Evolutionary conservation across 2,329 filamentous ascomycete species (phyloP), one percentile per base, ranked within the genome.

Genomic region (Xylaria sp.): DNA sequence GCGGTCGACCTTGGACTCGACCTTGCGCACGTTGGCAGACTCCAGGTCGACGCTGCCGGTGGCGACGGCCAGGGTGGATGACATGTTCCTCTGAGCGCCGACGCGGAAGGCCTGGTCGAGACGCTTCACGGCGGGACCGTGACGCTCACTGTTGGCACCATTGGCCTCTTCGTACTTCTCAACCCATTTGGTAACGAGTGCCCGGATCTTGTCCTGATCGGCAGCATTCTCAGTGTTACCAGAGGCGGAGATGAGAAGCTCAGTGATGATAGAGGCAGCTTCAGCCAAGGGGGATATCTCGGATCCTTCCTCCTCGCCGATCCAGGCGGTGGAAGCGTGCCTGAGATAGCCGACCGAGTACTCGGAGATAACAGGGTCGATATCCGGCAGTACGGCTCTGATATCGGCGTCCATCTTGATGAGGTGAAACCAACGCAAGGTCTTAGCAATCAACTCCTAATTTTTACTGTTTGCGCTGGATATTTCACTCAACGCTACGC

Each of bases 81-180:
- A 99, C 78, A 99, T 93, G 76, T 96, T 97, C 66, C 91, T 85
- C 77, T 96, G 91, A 30, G 92, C 87, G 73, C 91, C 91, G 70
- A 99, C 93, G 76, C 97, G 91, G 75, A 97, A 91, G 62, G 92
- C 90, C 75, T 97, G 92, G 70, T 97, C 94, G 18, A 99, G 85
- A 69, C 91, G 89, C 75, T 82, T 91, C 61, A 93, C 90, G 6
- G 91, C 89, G 8, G 90, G 90, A 67, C 88, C 84, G 71, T 88
- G 86, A 55, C 82, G 81, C 74, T 91, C 84, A 53, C 85, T 82
- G 62, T 86, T 89, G 77, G 89, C 87, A 59, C 86, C 90, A 77
- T 91, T 88, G 59, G 85, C 84, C 63, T 86, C 85, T 71, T 86
- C 88, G 67, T 97, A 88, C 68, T 86, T 89, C 63, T 88, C 83